Percentiles rank a stretch among this genome's conserved stretches.
phyloP scores from a whole-genome alignment of 1,284 basidiomycete genomes.

The Fomes fomentarius region DNA sequence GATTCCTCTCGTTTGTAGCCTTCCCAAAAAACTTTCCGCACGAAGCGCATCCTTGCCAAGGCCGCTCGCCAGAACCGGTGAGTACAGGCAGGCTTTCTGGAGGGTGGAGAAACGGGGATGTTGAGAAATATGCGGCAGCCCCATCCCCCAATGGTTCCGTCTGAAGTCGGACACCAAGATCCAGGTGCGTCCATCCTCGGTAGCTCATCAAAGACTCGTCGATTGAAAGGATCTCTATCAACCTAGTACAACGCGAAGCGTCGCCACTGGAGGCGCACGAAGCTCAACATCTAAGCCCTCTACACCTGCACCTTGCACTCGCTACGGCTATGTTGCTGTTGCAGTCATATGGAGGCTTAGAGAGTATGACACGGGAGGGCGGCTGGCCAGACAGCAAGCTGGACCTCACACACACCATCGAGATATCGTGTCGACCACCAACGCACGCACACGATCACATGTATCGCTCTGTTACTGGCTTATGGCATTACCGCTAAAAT shows the following conservation, averaged over 20 bases:
- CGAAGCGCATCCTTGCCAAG: conserved; percentile 97
- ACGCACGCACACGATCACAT: conserved; percentile 28
- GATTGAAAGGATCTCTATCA: background rate
- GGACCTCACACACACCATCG: conserved; percentile 20
- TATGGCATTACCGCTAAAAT: conserved; percentile 30
- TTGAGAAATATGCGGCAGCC: conserved; percentile 49
- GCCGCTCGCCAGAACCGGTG: conserved; percentile 95
- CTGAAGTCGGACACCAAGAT: conserved; percentile 96
- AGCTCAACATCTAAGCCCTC: conserved; percentile 83
- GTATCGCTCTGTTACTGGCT: conserved; percentile 32
- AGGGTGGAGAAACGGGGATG: background rate
- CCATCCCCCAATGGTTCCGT: conserved; percentile 98
- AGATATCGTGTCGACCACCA: conserved; percentile 17
- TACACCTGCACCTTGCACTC: conserved; percentile 9
- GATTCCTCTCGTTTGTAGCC: conserved; percentile 55
- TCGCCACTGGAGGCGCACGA: conserved; percentile 94
- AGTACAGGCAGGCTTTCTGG: conserved; percentile 30
- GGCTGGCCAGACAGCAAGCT: conserved; percentile 16
- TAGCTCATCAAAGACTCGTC: too few species aligned
- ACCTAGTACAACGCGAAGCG: conserved; percentile 89
- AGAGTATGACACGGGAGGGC: conserved; percentile 15
- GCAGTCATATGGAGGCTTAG: conserved; percentile 26
- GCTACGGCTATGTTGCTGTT: conserved; percentile 11
- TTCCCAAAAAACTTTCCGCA: conserved; percentile 97
- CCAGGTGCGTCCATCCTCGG: conserved; percentile 63